Base-by-base conservation (phyloP, 106 monocot species). In the Agapanthus africanus region DNA sequence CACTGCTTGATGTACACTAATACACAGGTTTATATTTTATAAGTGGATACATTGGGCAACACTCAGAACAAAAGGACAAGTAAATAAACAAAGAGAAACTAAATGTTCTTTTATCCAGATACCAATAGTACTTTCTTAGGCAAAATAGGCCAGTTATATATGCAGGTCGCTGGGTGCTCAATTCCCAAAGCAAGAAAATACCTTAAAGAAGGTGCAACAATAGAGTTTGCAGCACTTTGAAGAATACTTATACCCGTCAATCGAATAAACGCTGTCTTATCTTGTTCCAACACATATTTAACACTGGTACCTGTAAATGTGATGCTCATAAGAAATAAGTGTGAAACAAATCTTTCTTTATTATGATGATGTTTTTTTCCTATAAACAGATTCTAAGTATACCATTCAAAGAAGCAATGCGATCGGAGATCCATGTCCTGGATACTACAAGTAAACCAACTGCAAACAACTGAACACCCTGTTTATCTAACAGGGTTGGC, bases 341-440 rank as follows among this genome's bases (percentile, higher is more conserved):
- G 19, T 11, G 15, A 57, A 57, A 30, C 56, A 57, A n/a, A n/a
- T 62, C 5, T 42, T 14, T 28, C 28, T n/a, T n/a, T n/a, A n/a
- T 56, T 5, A 34, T 23, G 22, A 66, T n/a, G n/a, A n/a, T n/a
- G n/a, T n/a, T n/a, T n/a, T 19, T 38, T 27, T 18, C 36, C 65
- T 69, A 22, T 34, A 25, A 60, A 22, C 3, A 59, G 67, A 7
- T 40, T 52, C 22, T 6, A 49, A 63, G 19, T 70, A 54, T 81
- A 99, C 99, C 99, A 83, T 99, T 99, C 73, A 99, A 80, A 47
- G 93, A 93, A 69, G 99, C 99, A 67, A 99, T 99, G 46, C 99
- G 89, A 76, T 99, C 99, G 30, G 99, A 93, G 72, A 99, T 93
- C 87, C 84, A 90, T 36, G 99, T 99, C 49, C 99, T 85, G 11